phyloP scores from a whole-genome alignment of 148 eudicot genomes.

The Fagopyrum homotropicum region DNA sequence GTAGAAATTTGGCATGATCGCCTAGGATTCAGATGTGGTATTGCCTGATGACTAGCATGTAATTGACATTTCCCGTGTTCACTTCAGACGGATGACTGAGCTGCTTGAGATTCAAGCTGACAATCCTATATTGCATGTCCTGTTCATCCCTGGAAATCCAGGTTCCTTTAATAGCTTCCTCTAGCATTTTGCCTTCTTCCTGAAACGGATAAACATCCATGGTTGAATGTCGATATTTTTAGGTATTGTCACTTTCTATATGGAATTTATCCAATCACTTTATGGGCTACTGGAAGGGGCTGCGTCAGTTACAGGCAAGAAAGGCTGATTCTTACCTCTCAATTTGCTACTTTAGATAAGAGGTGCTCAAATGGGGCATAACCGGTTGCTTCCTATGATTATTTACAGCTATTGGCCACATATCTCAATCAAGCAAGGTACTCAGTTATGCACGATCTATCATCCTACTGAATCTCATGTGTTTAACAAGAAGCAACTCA shows the following conservation, averaged over 20 bases:
- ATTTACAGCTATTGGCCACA: constrained; percentile 73
- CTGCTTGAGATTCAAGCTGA: constrained; percentile 59
- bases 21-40: not conserved
- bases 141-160: constrained; percentile 92
- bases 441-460: not conserved
- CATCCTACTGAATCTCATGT: not conserved
- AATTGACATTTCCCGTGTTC: too few relatives aligned
- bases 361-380: constrained; percentile 9
- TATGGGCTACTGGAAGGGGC: constrained; percentile 62
- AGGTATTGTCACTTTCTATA: constrained; percentile 74
- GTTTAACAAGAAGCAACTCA: not conserved
- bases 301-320: constrained; percentile 82
- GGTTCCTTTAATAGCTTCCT: constrained; percentile 29
- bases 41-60: not conserved
- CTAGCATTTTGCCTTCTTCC: not conserved
- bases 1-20: not conserved
- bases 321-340: constrained; percentile 9
- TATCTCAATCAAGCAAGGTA: constrained; percentile 79
- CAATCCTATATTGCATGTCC: constrained; percentile 51
- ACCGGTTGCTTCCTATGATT: constrained; percentile 28
- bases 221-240: not conserved
- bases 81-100: constrained; percentile 54
- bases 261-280: constrained; percentile 70
- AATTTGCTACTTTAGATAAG: not conserved
- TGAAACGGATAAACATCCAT: not conserved